Evolutionary conservation across 73 alveolate genomes (phyloP), one percentile per base, ranked within the genome.

Genomic region (Uronychia binucleata): DNA sequence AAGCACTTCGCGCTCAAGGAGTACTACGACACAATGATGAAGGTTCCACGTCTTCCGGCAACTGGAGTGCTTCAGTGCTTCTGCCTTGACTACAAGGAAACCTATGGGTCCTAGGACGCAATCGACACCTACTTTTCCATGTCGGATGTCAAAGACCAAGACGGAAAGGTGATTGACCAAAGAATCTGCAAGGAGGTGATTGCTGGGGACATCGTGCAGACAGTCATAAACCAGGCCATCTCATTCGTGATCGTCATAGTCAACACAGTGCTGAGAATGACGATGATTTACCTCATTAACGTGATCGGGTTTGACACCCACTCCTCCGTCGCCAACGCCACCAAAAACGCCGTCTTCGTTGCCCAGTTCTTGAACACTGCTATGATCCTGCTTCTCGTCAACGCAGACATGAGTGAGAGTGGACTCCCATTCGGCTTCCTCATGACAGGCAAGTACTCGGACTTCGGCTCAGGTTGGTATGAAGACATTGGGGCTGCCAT

Each of bases 391-490:
- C 74, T 78, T 26, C 75, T 78, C 1, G 84, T 78, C 33, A 8
- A 78, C 11, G 84, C 84, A 1, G 30, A 78, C 27, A 1, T 78
- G 34, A 32, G 34, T 26, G 84, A 78, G 28, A 11, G 26, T 1
- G 28, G 32, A 1, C 46, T 86, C 14, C 83, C 78, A 11, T 13
- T 26, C 31, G 26, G 46, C 59, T 27, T 5, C 1, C 5, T 67
- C 0, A 32, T 88, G 19, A 84, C 78, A 57, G 94, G 94, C 14
- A 34, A 82, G 35, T 88, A 74, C 84, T 77, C 90, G 13, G 94
- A 88, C 34, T 58, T 88, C 82, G 59, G 86, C 33, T 74, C 78
- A 83, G 91, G 79, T 57, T 88, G 94, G 94, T 88, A 83, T 32
- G 78, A 82, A 57, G 90, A 83, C 57, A 80, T 88, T 31, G 94